phyloP scores from a whole-genome alignment of 176 grass and related monocot genomes.

The Carex cristatella region DNA sequence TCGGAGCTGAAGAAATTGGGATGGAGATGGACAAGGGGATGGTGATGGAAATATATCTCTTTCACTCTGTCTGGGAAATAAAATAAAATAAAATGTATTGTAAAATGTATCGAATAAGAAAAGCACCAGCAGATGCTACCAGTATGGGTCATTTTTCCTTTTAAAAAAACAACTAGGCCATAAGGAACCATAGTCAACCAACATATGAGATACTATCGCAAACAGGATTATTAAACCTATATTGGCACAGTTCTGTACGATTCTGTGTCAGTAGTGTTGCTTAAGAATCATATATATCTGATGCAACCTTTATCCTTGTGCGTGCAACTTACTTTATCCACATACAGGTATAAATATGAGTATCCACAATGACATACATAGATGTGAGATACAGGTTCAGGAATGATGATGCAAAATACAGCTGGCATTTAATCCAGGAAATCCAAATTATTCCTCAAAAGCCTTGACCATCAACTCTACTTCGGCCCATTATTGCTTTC shows the following conservation, averaged over 20 bases:
- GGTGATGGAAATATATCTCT: constrained; percentile 35
- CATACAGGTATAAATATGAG: background rate
- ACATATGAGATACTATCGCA: background rate
- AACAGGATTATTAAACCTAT: background rate
- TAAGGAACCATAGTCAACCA: background rate
- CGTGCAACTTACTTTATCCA: background rate
- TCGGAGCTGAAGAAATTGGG: constrained; percentile 56
- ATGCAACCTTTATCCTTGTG: background rate
- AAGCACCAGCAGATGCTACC: background rate
- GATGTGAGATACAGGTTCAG: background rate
- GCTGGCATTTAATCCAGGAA: background rate
- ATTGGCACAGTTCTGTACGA: background rate
- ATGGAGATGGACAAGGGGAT: constrained; percentile 32
- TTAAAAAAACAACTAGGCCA: constrained; percentile 11
- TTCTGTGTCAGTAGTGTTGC: background rate
- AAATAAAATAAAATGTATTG: constrained; percentile 28
- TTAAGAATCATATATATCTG: background rate
- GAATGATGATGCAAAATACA: background rate
- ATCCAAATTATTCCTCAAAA: background rate
- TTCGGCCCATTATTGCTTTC: background rate
- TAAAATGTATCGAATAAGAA: background rate
- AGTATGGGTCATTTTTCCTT: background rate
- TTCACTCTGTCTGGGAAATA: constrained; percentile 43
- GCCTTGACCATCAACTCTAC: background rate
- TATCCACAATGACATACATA: background rate